Evolutionary conservation across 2,329 filamentous ascomycete species (phyloP).

Genomic region (Mariannaea elegans): DNA sequence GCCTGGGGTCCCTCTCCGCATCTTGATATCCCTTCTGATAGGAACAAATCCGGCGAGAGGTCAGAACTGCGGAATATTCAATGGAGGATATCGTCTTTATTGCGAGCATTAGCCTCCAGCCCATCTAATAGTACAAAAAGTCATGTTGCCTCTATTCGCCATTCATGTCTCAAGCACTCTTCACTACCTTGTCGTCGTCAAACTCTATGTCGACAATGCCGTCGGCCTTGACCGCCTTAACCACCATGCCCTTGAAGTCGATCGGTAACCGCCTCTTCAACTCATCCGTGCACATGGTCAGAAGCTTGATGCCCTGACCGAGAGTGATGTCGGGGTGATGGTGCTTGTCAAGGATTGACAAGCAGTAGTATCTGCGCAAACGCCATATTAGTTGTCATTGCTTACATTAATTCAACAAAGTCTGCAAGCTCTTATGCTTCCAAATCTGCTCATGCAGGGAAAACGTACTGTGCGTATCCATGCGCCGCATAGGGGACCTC

Average conservation of each 20-base stretch:
- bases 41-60: background rate
- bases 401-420: background rate
- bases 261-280: constrained; percentile 96
- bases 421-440: background rate
- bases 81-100: constrained; percentile 37
- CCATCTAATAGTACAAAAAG: constrained; percentile 51
- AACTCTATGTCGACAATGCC: constrained; percentile 87
- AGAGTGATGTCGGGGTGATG: constrained; percentile 94
- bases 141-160: constrained; percentile 35
- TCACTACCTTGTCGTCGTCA: constrained; percentile 80
- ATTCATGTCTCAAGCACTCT: constrained; percentile 58
- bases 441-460: background rate
- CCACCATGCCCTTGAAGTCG: constrained; percentile 96
- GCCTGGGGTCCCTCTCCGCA: background rate
- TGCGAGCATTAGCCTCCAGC: constrained; percentile 37
- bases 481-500: constrained; percentile 95
- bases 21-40: background rate
- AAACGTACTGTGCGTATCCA: constrained; percentile 90
- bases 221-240: constrained; percentile 96
- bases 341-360: constrained; percentile 98
- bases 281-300: constrained; percentile 96
- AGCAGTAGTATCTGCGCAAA: constrained; percentile 84
- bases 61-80: background rate
- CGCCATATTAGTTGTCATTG: constrained; percentile 33
- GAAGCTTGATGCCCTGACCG: constrained; percentile 88